These are phyloP conservation scores for Celoporthe dispersa DNA, from an alignment of 2,329 filamentous ascomycete genomes.

Conservation along the genomic window DNA sequence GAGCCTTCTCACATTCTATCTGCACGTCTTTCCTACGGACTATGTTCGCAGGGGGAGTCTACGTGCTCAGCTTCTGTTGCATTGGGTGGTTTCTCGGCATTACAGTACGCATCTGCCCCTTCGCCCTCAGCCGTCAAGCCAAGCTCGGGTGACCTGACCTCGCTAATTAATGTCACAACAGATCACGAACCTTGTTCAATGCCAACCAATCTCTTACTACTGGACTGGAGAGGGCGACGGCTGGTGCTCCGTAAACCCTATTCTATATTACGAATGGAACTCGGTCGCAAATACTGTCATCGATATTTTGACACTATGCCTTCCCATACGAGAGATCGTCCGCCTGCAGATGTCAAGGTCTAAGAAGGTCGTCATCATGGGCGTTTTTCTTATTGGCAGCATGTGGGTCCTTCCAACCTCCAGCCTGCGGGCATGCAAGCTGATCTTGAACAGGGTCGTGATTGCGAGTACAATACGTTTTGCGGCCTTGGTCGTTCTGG, in stretches of 20 bases:
- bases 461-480: constrained; percentile 11
- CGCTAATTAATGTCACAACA: background rate
- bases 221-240: constrained; percentile 1
- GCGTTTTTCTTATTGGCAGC: constrained; percentile 8
- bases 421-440: no score
- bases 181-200: constrained; percentile 8
- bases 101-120: background rate
- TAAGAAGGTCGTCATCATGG: background rate
- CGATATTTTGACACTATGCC: constrained; percentile 26
- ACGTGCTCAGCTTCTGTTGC: background rate
- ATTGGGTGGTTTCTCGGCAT: constrained; percentile 11
- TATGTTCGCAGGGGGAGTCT: background rate
- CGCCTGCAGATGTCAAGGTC: constrained; percentile 2
- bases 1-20: constrained; percentile 9
- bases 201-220: constrained; percentile 3
- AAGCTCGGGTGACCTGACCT: no score
- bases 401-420: background rate
- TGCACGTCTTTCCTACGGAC: constrained; percentile 7
- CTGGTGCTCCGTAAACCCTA: background rate
- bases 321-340: constrained; percentile 25
- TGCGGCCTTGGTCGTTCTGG: background rate
- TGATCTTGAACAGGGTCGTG: constrained; percentile 2
- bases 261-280: constrained; percentile 27
- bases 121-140: background rate
- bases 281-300: constrained; percentile 27